Evolutionary conservation across 2,329 filamentous ascomycete species (phyloP), one percentile per base, ranked within the genome.

Genomic region (Stachybotrys chartarum): DNA sequence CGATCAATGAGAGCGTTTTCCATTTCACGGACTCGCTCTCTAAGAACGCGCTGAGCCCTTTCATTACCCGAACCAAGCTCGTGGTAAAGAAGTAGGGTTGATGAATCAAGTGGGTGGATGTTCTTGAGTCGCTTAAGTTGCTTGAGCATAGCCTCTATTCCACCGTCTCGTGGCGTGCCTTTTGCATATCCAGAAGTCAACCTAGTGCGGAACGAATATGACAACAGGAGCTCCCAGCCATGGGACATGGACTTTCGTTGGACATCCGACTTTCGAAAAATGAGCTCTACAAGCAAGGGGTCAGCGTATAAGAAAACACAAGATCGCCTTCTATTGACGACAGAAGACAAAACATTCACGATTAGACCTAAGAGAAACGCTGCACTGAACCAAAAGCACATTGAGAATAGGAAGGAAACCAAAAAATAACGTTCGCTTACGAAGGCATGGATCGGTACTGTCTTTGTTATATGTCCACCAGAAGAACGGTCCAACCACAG

Each of bases 191-290:
- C 83, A 2, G 79, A 80, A 1, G 82, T 85, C 58, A 84, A 75
- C 58, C 72, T 71, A 3, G 76, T 78, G 12, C 68, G 71, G 68
- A 85, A 78, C 49, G 75, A 77, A 67, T 86, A 75, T 3, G 81
- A 83, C 32, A 86, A 76, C 73, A 83, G 82, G 54, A 85, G 73
- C 68, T 86, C 83, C 81, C 82, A 86, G 49, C 83, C 83, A 55
- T 83, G 78, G n/a, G 83, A 85, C 63, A 75, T 76, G 58, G 81
- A 82, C 70, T 82, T 84, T 65, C 86, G 85, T 52, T 80, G 79
- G 31, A 85, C 83, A 63, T 86, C 83, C 14, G 80, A 84, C 67
- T 86, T 86, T 60, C 83, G 79, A 63, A 82, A 83, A 57, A 86
- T 77, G 61, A 86, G 80, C 62, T 86, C 78, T 81, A 56, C 10